These are phyloP conservation scores for Hypocrella siamensis DNA, from an alignment of 2,329 filamentous ascomycete species.

Conservation along the genomic window DNA sequence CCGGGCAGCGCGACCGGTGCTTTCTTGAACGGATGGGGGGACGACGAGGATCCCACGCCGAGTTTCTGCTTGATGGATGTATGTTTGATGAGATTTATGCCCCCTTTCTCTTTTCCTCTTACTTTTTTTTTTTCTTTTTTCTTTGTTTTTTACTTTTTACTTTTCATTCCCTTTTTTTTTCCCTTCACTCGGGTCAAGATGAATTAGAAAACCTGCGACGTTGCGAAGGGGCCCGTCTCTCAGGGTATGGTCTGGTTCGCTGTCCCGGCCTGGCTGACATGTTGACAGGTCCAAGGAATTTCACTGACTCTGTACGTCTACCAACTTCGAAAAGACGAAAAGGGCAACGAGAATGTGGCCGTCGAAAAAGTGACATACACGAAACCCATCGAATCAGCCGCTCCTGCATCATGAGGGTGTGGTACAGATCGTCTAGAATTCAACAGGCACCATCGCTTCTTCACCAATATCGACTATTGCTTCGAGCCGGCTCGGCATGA, in stretches of 20 bases:
- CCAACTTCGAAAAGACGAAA: constrained; percentile 61
- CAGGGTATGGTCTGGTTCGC: no score
- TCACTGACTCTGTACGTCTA: constrained; percentile 94
- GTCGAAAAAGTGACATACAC: constrained; percentile 80
- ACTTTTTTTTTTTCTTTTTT: not conserved
- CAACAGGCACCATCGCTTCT: no score
- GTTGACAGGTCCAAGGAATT: constrained; percentile 72
- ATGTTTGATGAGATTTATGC: no score
- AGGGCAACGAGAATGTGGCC: constrained; percentile 63
- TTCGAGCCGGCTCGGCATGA: no score
- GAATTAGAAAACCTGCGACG: no score
- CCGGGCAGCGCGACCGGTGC: constrained; percentile 52
- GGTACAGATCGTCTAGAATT: no score
- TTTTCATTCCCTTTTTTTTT: constrained; percentile 1
- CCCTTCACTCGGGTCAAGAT: no score
- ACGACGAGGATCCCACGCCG: constrained; percentile 60
- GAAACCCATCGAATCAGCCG: constrained; percentile 50
- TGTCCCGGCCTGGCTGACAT: no score
- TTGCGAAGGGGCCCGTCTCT: no score
- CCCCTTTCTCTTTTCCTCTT: not conserved
- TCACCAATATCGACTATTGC: no score
- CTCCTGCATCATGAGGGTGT: constrained; percentile 30
- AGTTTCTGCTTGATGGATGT: constrained; percentile 98
- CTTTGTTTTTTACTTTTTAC: constrained; percentile 6
- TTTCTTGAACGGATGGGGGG: constrained; percentile 41